phyloP scores from a whole-genome alignment of 1,139 yeast genomes.

The Wickerhamomyces sp. region DNA sequence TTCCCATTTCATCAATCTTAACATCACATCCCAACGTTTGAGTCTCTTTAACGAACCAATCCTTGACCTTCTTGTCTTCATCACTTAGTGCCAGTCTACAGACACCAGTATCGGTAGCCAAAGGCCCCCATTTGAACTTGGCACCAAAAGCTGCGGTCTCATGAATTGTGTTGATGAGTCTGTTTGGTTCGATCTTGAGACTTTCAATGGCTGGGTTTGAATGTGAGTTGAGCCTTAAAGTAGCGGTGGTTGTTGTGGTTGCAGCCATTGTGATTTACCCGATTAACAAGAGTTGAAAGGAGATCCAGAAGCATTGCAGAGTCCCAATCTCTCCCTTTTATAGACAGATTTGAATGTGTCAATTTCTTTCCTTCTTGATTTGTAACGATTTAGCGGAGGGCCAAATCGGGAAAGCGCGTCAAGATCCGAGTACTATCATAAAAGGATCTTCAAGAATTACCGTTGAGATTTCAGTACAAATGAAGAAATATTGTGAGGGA shows the following conservation, averaged over 20 bases:
- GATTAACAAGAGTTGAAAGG: too few species aligned
- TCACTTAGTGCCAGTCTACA: slow-evolving; percentile 58
- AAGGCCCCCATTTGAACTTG: slow-evolving; percentile 56
- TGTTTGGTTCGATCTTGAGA: slow-evolving; percentile 29
- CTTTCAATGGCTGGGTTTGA: slow-evolving; percentile 2
- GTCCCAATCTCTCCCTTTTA: background rate
- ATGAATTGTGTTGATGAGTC: slow-evolving; percentile 53
- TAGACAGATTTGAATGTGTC: background rate
- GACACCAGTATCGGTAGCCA: slow-evolving; percentile 53
- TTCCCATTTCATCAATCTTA: slow-evolving; percentile 60
- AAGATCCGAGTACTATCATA: background rate
- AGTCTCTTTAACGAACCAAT: slow-evolving; percentile 59
- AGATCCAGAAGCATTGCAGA: background rate
- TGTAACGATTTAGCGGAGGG: too few species aligned
- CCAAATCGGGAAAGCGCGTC: background rate
- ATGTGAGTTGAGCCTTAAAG: background rate
- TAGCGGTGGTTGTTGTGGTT: background rate
- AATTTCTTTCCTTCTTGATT: background rate
- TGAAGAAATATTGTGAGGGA: too few species aligned
- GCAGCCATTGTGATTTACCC: background rate
- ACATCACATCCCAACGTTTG: slow-evolving; percentile 51
- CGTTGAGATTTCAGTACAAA: too few species aligned
- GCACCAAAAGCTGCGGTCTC: slow-evolving; percentile 62
- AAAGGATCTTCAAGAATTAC: too few species aligned
- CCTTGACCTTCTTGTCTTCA: slow-evolving; percentile 59